Evolutionary conservation across 176 grass and related monocot species (phyloP), one percentile per base, ranked within the genome.

Genomic region (Triticum aestivum): DNA sequence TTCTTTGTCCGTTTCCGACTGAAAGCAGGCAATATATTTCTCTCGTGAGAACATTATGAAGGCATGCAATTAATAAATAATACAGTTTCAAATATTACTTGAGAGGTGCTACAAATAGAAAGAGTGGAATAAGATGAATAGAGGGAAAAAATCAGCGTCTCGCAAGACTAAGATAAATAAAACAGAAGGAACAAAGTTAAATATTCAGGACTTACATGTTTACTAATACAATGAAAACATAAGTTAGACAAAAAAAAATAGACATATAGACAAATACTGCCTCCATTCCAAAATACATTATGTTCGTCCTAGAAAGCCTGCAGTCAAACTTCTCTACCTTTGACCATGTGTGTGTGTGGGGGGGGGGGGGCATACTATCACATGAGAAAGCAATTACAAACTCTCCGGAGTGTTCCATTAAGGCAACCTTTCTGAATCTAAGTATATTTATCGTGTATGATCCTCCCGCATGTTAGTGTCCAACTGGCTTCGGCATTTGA

Each of bases 1-100:
- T 89, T 98, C 96, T 79, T 88, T 96, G 38, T 98, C 92, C 23
- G 96, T 98, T 94, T 96, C 93, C 65, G 82, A 69, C 96, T 98
- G 85, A 81, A 91, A 88, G 35, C 17, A 91, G 39, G 79, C 20
- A 67, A 69, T 35, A 72, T 70, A 2, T 72, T 81, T 71, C 42
- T 87, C 24, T 72, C 11, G 15, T 79, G 3, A 86, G 79, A 83
- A 86, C 47, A 79, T 83, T 63, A 86, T 21, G 3, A 67, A 78
- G 13, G 54, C 32, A 92, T 75, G 68, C 11, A 52, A 77, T 52
- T 75, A 75, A 26, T 75, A 38, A 84, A 33, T 41, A 83, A 4
- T 54, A 49, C 9, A 75, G 14, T 49, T 61, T 65, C 34, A 80
- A 80, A 75, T 10, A 65, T 67, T 20, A 73, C 65, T 77, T 66